phyloP scores from a whole-genome alignment of 352 stramenopile species.

The Phytopythium ostracodes region DNA sequence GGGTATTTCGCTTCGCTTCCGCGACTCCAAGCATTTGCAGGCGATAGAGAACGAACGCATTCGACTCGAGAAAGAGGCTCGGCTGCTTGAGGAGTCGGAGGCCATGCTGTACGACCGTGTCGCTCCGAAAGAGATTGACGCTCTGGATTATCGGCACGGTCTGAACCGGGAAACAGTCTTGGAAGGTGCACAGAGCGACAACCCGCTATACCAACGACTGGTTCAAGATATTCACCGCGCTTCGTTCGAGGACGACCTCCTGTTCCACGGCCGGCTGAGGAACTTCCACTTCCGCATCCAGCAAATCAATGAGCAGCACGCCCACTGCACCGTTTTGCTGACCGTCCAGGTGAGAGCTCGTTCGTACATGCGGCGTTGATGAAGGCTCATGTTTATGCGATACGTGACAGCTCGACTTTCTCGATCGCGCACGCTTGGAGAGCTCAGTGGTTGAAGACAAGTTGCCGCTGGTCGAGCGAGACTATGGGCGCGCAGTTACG shows the following conservation, averaged over 20 bases:
- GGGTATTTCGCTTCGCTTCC: constrained; percentile 32
- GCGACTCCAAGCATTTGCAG: constrained; percentile 29
- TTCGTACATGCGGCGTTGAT: too few relatives aligned
- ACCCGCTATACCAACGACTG: constrained; percentile 45
- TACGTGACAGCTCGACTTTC: constrained; percentile 58
- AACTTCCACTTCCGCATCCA: constrained; percentile 67
- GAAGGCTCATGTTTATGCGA: too few relatives aligned
- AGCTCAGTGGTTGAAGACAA: constrained; percentile 47
- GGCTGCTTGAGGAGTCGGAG: constrained; percentile 47
- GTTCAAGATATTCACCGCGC: constrained; percentile 52
- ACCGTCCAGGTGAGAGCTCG: constrained; percentile 41
- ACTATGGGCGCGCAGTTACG: constrained; percentile 38
- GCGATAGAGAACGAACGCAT: constrained; percentile 56
- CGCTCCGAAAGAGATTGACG: constrained; percentile 60
- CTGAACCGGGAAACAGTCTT: constrained; percentile 38
- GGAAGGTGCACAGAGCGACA: constrained; percentile 18
- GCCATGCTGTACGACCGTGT: constrained; percentile 52
- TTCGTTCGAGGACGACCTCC: constrained; percentile 53
- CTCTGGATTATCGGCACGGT: constrained; percentile 65
- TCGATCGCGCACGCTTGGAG: constrained; percentile 39
- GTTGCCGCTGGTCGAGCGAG: constrained; percentile 48
- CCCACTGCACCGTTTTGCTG: constrained; percentile 33
- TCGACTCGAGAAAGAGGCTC: constrained; percentile 65
- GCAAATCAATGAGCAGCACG: constrained; percentile 43
- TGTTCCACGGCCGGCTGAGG: constrained; percentile 61